phyloP scores from a whole-genome alignment of 371 early-diverging fungal species.

The Phascolomyces articulosus region DNA sequence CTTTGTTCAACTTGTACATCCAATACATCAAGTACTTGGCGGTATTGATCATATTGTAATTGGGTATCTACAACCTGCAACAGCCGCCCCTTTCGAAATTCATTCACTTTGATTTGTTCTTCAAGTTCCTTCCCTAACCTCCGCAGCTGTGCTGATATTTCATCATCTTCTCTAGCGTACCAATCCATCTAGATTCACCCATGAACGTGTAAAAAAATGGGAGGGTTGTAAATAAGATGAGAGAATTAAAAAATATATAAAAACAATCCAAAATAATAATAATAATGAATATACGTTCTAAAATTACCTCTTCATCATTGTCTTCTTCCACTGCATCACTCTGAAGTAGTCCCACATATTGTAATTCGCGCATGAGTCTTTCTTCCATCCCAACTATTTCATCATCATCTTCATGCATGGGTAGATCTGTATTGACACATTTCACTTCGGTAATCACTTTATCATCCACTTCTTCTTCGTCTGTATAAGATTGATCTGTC shows the following conservation, averaged over 20 bases:
- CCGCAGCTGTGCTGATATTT: conserved; percentile 76
- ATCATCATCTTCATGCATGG: conserved; percentile 1
- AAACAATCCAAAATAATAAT: too few species aligned
- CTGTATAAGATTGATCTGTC: conserved; percentile 1
- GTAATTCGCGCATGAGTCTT: conserved; percentile 79
- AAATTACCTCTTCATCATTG: conserved; percentile 77
- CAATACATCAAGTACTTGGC: conserved; percentile 82
- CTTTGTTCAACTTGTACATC: conserved; percentile 86
- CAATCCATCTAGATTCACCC: conserved; percentile 55
- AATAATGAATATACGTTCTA: too few species aligned
- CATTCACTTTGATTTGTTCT: conserved; percentile 71
- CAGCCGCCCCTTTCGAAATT: conserved; percentile 65
- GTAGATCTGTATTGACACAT: neutral
- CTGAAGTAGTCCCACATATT: conserved; percentile 72
- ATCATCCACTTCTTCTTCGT: conserved; percentile 12
- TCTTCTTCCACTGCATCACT: conserved; percentile 39
- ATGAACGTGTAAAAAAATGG: conserved; percentile 2
- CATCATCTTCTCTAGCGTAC: conserved; percentile 79
- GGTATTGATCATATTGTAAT: conserved; percentile 88
- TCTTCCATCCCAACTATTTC: conserved; percentile 64
- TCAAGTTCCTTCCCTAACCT: conserved; percentile 72
- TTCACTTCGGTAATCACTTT: conserved; percentile 1
- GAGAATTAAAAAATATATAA: too few species aligned
- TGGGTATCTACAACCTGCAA: conserved; percentile 71
- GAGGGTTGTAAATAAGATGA: too few species aligned